Evolutionary conservation across 2,329 filamentous ascomycete genomes (phyloP).

Genomic region (Fusarium sp.): DNA sequence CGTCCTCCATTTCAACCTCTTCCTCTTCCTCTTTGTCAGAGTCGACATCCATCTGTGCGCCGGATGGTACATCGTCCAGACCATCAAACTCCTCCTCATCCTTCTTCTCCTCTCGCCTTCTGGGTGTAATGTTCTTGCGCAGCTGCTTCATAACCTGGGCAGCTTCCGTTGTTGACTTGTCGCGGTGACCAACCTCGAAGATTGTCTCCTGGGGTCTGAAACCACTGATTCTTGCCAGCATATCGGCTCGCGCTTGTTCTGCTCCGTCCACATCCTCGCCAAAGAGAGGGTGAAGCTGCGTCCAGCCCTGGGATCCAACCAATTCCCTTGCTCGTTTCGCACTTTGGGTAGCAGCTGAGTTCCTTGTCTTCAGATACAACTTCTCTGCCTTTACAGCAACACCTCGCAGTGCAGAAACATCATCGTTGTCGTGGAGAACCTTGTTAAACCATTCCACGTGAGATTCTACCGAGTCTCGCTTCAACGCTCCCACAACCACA

Average conservation of each 20-base stretch:
- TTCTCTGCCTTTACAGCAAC: constrained; percentile 92
- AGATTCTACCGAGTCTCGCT: constrained; percentile 78
- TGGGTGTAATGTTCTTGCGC: constrained; percentile 75
- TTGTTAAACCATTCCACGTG: constrained; percentile 88
- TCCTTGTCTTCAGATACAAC: constrained; percentile 89
- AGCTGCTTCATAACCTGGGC: constrained; percentile 82
- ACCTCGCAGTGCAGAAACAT: constrained; percentile 76
- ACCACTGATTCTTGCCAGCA: constrained; percentile 88
- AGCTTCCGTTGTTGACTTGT: constrained; percentile 73
- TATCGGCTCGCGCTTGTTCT: constrained; percentile 81
- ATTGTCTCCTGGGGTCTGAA: constrained; percentile 94
- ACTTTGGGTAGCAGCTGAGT: constrained; percentile 90
- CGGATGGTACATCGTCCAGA: constrained; percentile 46
- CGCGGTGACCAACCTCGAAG: constrained; percentile 89
- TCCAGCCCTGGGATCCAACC: constrained; percentile 76
- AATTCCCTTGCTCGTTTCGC: constrained; percentile 88
- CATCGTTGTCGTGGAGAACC: constrained; percentile 78
- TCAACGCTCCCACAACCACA: constrained; percentile 82
- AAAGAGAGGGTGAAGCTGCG: constrained; percentile 84
- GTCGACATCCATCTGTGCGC: constrained; percentile 51
- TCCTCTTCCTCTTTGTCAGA: constrained; percentile 40
- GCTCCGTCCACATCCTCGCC: constrained; percentile 73
- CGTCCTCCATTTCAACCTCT: constrained; percentile 54
- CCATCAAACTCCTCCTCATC: constrained; percentile 55
- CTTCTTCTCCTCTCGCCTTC: constrained; percentile 57